Evolutionary conservation across 2,329 filamentous ascomycete genomes (phyloP).

Genomic region (Alternaria incomplexa): DNA sequence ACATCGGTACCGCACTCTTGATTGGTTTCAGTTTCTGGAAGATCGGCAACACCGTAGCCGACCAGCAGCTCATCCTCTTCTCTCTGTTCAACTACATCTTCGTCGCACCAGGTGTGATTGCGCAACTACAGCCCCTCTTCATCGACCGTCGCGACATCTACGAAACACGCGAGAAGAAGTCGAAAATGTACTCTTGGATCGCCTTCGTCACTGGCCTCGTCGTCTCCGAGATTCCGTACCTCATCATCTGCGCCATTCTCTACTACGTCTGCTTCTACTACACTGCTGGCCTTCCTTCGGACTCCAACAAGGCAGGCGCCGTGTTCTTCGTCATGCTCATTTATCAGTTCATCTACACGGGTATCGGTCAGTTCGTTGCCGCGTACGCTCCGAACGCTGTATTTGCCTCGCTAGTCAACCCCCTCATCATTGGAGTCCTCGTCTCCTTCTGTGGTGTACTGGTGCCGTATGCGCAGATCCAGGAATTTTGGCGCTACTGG

Average conservation of each 20-base stretch:
- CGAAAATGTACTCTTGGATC: conserved; percentile 75
- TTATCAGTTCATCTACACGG: conserved; percentile 67
- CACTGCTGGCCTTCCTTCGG: conserved; percentile 37
- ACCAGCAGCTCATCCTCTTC: conserved; percentile 53
- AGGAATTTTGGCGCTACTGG: conserved; percentile 70
- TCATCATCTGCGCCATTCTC: conserved; percentile 65
- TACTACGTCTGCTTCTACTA: conserved; percentile 74
- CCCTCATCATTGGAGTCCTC: conserved; percentile 26
- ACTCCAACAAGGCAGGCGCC: conserved; percentile 62
- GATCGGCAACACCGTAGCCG: conserved; percentile 37
- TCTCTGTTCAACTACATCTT: conserved; percentile 59
- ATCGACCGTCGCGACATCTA: conserved; percentile 57
- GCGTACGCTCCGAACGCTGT: conserved; percentile 52
- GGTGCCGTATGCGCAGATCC: conserved; percentile 65
- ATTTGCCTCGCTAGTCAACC: conserved; percentile 61
- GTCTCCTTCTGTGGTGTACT: conserved; percentile 61
- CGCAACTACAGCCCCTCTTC: conserved; percentile 52
- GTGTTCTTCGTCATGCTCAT: conserved; percentile 57
- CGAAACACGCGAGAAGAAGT: conserved; percentile 65
- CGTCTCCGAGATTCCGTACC: conserved; percentile 71
- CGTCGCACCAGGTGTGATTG: conserved; percentile 50
- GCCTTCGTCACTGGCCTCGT: conserved; percentile 74
- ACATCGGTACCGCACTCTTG: conserved; percentile 33
- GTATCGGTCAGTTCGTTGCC: conserved; percentile 63
- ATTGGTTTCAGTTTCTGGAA: conserved; percentile 37